These are phyloP conservation scores for Tolypocladium ovalisporum DNA, from an alignment of 2,329 filamentous ascomycete genomes.

Conservation along the genomic window DNA sequence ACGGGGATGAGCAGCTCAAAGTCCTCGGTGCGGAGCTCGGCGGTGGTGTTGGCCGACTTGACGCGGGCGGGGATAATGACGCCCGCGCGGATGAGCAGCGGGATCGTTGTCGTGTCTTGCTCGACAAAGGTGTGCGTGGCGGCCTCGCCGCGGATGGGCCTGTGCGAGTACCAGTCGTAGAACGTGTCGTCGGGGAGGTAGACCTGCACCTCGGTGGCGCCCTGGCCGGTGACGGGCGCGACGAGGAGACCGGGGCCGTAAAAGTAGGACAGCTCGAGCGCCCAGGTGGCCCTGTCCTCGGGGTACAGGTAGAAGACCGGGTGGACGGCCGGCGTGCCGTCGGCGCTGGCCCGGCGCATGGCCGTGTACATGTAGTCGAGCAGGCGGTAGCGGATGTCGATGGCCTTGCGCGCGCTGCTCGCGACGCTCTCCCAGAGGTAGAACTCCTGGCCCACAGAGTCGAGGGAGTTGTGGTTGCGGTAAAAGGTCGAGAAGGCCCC, in stretches of 20 bases:
- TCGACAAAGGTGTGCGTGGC: slow-evolving; percentile 20
- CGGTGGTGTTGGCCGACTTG: slow-evolving; percentile 50
- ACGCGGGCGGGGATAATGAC: slow-evolving; percentile 51
- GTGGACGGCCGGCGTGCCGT: slow-evolving; percentile 55
- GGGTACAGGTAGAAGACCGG: slow-evolving; percentile 66
- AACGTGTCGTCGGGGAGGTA: slow-evolving; percentile 39
- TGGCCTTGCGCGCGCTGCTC: slow-evolving; percentile 54
- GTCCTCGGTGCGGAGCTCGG: slow-evolving; percentile 48
- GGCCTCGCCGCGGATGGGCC: slow-evolving; percentile 28
- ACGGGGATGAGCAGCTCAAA: slow-evolving; percentile 65
- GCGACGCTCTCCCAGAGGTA: slow-evolving; percentile 58
- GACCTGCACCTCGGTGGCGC: slow-evolving; percentile 29
- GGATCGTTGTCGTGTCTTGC: slow-evolving; percentile 38
- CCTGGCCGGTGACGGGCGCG: slow-evolving; percentile 34
- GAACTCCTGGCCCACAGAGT: slow-evolving; percentile 46
- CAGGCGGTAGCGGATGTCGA: slow-evolving; percentile 63
- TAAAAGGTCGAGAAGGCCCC: slow-evolving; percentile 64
- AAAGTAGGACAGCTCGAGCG: slow-evolving; percentile 38
- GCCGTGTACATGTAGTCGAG: slow-evolving; percentile 76
- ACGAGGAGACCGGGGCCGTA: slow-evolving; percentile 37
- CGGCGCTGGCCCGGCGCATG: slow-evolving; percentile 45
- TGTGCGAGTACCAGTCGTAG: slow-evolving; percentile 42
- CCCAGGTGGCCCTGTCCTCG: slow-evolving; percentile 31
- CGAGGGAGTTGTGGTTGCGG: slow-evolving; percentile 52
- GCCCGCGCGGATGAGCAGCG: slow-evolving; percentile 58